phyloP scores from a whole-genome alignment of 495 filamentous ascomycete species.

The Lophium mytilinum region DNA sequence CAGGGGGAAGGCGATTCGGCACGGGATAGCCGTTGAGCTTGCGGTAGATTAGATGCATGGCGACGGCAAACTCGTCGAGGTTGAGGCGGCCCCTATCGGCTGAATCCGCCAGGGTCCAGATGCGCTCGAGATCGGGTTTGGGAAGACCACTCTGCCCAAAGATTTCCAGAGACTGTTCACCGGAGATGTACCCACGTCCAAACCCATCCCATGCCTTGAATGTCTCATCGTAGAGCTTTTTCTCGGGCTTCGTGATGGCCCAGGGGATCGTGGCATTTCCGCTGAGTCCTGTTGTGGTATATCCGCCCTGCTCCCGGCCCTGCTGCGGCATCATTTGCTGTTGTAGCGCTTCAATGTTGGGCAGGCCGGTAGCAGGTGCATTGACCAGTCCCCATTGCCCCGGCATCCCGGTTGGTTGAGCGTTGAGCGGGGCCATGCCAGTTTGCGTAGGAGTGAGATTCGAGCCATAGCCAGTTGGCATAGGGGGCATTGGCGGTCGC shows the following conservation, averaged over 20 bases:
- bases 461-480: slow-evolving; percentile 74
- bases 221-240: slow-evolving; percentile 90
- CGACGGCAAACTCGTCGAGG: slow-evolving; percentile 96
- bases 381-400: slow-evolving; percentile 99
- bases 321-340: slow-evolving; percentile 97
- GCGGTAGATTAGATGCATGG: slow-evolving; percentile 98
- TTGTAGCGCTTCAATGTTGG: slow-evolving; percentile 88
- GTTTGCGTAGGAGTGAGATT: slow-evolving; percentile 57
- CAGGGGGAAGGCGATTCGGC: slow-evolving; percentile 82
- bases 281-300: slow-evolving; percentile 76
- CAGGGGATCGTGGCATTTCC: slow-evolving; percentile 95
- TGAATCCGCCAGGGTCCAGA: slow-evolving; percentile 94
- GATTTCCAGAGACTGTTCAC: slow-evolving; percentile 92
- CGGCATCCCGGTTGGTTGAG: slow-evolving; percentile 91
- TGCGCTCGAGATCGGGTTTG: slow-evolving; percentile 77
- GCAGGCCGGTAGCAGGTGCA: slow-evolving; percentile 78
- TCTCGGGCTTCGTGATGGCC: slow-evolving; percentile 98
- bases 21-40: slow-evolving; percentile 93
- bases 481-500: slow-evolving; percentile 86
- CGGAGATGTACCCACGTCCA: slow-evolving; percentile 84
- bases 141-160: slow-evolving; percentile 93
- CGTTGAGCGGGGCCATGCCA: slow-evolving; percentile 59
- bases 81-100: slow-evolving; percentile 89
- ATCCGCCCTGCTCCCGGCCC: slow-evolving; percentile 76
- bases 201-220: slow-evolving; percentile 98